Conservation (phyloP, 78 protist species). For the Emiliania huxleyi region DNA sequence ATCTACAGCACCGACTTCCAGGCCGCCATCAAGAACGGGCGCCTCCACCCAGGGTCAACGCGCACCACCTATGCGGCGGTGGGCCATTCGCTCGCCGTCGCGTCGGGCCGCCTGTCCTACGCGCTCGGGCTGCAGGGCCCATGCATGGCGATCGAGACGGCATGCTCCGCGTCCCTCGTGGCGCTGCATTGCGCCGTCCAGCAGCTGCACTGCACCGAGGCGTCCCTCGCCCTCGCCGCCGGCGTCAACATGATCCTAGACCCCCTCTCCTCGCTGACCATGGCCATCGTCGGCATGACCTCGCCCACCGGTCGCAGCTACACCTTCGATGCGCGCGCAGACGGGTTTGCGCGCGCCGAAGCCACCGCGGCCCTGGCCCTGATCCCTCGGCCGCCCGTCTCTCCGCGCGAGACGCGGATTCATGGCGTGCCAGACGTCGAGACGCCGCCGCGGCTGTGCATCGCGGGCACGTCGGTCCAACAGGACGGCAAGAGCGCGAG, state of each 20-base stretch:
- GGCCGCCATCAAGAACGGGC: neutral
- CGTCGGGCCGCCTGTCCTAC: slow-evolving; percentile 64
- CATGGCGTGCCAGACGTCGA: too few relatives aligned
- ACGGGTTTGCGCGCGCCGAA: slow-evolving; percentile 87
- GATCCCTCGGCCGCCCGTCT: neutral
- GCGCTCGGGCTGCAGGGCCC: slow-evolving; percentile 79
- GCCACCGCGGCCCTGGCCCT: slow-evolving; percentile 68
- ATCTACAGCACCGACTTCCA: neutral
- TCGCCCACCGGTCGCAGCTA: slow-evolving; percentile 60
- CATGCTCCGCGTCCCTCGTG: slow-evolving; percentile 82
- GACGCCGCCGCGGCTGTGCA: neutral
- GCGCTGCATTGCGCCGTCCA: slow-evolving; percentile 65
- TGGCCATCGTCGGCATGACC: slow-evolving; percentile 53
- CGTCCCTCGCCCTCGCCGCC: neutral
- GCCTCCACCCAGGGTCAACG: neutral
- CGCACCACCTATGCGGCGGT: neutral
- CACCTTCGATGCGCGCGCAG: slow-evolving; percentile 71
- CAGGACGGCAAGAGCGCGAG: slow-evolving; percentile 64
- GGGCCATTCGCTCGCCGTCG: slow-evolving; percentile 5
- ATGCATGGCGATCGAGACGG: slow-evolving; percentile 78
- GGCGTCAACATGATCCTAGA: neutral
- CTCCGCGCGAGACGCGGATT: too few relatives aligned
- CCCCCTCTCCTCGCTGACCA: neutral
- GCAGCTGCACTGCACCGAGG: neutral
- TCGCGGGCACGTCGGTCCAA: neutral